Conservation (phyloP, 345 rosid genomes). For the Citrus mangshanensis region DNA sequence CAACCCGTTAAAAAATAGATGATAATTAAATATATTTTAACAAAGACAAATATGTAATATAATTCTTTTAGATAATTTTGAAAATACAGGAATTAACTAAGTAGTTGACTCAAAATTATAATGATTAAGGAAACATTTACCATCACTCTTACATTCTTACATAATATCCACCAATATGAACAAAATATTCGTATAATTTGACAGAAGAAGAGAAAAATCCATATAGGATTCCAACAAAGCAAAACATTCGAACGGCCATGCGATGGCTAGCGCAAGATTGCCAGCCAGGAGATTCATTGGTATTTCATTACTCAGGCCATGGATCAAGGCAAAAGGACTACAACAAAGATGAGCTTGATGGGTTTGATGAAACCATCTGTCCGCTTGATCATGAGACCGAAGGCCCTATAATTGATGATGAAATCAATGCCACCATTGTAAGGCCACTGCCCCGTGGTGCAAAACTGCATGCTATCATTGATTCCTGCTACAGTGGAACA, state of each 20-base stretch:
- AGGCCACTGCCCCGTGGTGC: constrained; percentile 69
- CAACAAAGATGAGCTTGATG: constrained; percentile 61
- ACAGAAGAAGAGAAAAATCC: constrained; percentile 65
- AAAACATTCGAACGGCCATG: constrained; percentile 62
- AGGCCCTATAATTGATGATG: constrained; percentile 72
- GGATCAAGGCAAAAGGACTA: constrained; percentile 53
- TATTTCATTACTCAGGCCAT: constrained; percentile 86
- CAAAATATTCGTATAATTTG: background rate
- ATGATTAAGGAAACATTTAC: no score
- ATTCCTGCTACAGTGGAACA: constrained; percentile 72
- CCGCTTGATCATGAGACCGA: constrained; percentile 75
- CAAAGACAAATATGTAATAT: no score
- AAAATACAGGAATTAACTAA: no score
- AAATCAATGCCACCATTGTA: constrained; percentile 57
- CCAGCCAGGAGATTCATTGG: constrained; percentile 68
- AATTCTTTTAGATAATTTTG: no score
- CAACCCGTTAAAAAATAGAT: no score
- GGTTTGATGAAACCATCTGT: constrained; percentile 61
- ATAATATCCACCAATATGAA: no score
- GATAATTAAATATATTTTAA: no score
- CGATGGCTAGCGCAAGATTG: constrained; percentile 73
- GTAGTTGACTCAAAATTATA: no score
- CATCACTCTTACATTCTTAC: background rate
- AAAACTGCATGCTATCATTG: constrained; percentile 69
- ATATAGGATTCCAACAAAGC: constrained; percentile 57